phyloP scores from a whole-genome alignment of 2,329 filamentous ascomycete species.

The Gremmenia infestans region DNA sequence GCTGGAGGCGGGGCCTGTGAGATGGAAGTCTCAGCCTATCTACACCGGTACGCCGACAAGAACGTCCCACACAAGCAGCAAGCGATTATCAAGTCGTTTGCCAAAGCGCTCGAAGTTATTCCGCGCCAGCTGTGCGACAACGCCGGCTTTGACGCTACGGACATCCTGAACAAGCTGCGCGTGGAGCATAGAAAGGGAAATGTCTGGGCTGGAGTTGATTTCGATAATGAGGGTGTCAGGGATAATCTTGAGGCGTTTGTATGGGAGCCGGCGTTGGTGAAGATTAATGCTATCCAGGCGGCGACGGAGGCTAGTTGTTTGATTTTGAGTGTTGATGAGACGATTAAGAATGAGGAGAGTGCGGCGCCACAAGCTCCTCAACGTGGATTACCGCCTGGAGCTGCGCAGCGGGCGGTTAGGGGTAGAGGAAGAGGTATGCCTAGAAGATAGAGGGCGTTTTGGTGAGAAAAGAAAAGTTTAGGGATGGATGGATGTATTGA shows the following conservation, averaged over 20 bases:
- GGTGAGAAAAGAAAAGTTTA: background rate
- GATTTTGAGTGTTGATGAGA: slow-evolving; percentile 96
- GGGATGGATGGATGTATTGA: background rate
- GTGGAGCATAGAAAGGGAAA: slow-evolving; percentile 94
- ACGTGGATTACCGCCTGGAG: slow-evolving; percentile 69
- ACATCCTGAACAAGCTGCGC: slow-evolving; percentile 92
- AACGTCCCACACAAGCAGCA: slow-evolving; percentile 95
- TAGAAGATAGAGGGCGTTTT: slow-evolving; percentile 36
- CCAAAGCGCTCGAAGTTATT: slow-evolving; percentile 94
- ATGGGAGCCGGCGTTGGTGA: slow-evolving; percentile 94
- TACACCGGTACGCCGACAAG: slow-evolving; percentile 88
- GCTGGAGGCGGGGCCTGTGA: slow-evolving; percentile 91
- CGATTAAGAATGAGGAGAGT: slow-evolving; percentile 96
- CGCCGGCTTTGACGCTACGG: slow-evolving; percentile 94
- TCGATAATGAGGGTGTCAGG: slow-evolving; percentile 81
- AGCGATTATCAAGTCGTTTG: slow-evolving; percentile 94
- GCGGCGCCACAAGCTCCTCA: slow-evolving; percentile 75
- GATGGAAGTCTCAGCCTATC: slow-evolving; percentile 94
- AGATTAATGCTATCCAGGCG: slow-evolving; percentile 94
- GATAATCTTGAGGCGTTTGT: slow-evolving; percentile 96
- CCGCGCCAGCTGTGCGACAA: slow-evolving; percentile 98
- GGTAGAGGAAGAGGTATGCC: slow-evolving; percentile 88
- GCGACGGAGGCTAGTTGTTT: slow-evolving; percentile 93
- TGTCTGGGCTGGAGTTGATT: slow-evolving; percentile 94
- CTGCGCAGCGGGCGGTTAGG: slow-evolving; percentile 82